Conservation (phyloP, 106 monocot species). For the Platanthera zijinensis region DNA sequence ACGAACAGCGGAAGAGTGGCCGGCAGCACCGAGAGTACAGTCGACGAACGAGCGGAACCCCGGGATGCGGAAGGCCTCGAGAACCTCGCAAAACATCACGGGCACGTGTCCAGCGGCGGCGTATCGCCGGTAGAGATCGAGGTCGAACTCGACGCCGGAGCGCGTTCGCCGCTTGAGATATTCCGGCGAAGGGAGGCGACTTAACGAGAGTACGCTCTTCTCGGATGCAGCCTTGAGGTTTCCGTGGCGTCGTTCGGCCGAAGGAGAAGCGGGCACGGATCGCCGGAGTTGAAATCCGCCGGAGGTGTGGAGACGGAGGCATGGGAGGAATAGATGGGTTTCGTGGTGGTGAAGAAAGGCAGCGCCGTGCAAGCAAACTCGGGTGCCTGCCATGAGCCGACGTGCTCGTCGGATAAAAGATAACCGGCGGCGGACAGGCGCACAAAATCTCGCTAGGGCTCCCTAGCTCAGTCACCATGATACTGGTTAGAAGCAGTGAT, state of each 20-base stretch:
- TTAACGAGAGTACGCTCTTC: neutral
- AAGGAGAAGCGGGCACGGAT: neutral
- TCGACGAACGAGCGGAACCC: slow-evolving; percentile 89
- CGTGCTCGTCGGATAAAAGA: neutral
- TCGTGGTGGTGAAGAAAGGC: neutral
- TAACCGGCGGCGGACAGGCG: too few relatives aligned
- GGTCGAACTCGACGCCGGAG: slow-evolving; percentile 52
- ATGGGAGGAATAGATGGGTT: neutral
- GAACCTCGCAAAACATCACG: slow-evolving; percentile 83
- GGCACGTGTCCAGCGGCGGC: slow-evolving; percentile 45
- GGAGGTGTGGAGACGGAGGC: neutral
- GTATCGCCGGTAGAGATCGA: slow-evolving; percentile 33
- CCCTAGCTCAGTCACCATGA: too few relatives aligned
- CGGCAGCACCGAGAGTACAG: slow-evolving; percentile 92
- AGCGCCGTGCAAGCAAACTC: neutral
- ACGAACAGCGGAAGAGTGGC: slow-evolving; percentile 69
- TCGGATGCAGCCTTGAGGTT: neutral
- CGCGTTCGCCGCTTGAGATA: slow-evolving; percentile 66
- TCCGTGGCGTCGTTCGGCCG: neutral
- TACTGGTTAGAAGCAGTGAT: too few relatives aligned
- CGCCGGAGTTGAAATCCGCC: neutral
- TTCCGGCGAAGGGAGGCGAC: neutral
- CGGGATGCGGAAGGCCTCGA: slow-evolving; percentile 40
- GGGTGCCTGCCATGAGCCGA: neutral
- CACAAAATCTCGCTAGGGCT: too few relatives aligned